Conservation (phyloP, 495 filamentous ascomycete species). For the Neurospora cerealis region DNA sequence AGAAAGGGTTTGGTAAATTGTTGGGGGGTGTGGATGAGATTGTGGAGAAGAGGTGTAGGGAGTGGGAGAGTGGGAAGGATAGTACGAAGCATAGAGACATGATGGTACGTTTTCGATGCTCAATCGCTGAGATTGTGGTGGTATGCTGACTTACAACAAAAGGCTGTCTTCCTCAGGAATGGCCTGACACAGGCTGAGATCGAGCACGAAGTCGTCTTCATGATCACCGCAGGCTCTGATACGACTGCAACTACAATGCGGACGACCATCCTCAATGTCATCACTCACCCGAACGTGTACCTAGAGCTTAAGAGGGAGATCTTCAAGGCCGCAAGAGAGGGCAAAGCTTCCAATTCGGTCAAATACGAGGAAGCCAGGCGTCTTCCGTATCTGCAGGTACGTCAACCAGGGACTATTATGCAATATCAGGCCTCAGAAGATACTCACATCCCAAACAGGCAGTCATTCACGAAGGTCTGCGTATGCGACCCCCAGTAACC, state of each 20-base stretch:
- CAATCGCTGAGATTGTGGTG: background rate
- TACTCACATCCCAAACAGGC: conserved; percentile 7
- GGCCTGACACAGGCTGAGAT: conserved; percentile 29
- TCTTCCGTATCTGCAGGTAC: conserved; percentile 31
- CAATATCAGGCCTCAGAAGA: background rate
- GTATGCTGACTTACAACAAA: background rate
- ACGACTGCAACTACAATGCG: conserved; percentile 52
- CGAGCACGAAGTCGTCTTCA: conserved; percentile 31
- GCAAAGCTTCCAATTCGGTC: conserved; percentile 18
- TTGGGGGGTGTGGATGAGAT: conserved; percentile 11
- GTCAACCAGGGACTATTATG: background rate
- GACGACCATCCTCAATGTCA: conserved; percentile 42
- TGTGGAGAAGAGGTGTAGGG: background rate
- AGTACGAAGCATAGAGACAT: background rate
- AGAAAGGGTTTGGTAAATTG: conserved; percentile 31
- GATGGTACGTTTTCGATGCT: background rate
- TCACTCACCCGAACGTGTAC: conserved; percentile 35
- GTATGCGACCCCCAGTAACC: conserved; percentile 26
- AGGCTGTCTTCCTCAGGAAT: conserved; percentile 20
- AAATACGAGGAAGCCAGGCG: conserved; percentile 28
- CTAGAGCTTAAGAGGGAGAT: conserved; percentile 46
- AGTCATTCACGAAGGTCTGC: conserved; percentile 38
- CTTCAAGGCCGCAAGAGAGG: conserved; percentile 22
- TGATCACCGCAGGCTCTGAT: conserved; percentile 51
- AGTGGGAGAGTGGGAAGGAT: background rate